Conservation (phyloP, 2,329 filamentous ascomycete species). For the Ceratocystis albifundus region DNA sequence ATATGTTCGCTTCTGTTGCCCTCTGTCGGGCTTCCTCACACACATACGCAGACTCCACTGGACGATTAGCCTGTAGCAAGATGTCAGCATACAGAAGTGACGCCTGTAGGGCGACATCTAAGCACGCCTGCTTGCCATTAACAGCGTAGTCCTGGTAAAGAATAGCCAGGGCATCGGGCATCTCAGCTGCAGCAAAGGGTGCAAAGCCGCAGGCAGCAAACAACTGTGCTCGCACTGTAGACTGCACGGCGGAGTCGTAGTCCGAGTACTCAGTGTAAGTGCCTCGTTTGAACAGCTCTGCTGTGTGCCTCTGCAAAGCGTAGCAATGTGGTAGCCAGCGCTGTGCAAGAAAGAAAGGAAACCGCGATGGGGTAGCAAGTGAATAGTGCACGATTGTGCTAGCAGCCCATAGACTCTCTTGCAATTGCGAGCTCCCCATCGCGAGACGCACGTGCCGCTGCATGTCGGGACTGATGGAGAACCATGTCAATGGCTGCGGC, state of each 20-base stretch:
- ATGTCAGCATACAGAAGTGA: constrained; percentile 1
- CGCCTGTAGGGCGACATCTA: not conserved
- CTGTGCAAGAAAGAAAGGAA: not conserved
- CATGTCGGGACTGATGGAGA: not conserved
- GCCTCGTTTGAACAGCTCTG: constrained; percentile 5
- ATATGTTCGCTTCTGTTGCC: no score
- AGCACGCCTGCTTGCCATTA: not conserved
- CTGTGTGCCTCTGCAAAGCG: not conserved
- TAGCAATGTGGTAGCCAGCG: constrained; percentile 8
- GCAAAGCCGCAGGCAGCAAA: constrained; percentile 9
- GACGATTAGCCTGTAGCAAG: constrained; percentile 2
- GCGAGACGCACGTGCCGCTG: constrained; percentile 2
- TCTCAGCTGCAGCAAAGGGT: not conserved
- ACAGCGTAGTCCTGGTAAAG: not conserved
- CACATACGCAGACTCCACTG: not conserved
- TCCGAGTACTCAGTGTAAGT: not conserved
- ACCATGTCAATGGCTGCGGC: not conserved
- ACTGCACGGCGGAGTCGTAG: constrained; percentile 1
- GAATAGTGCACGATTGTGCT: constrained; percentile 3
- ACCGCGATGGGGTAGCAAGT: not conserved
- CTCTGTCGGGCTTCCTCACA: not conserved
- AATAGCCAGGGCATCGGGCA: not conserved
- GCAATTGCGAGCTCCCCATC: constrained; percentile 2
- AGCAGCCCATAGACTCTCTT: constrained; percentile 2
- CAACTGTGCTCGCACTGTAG: not conserved